These are phyloP conservation scores for Bisporella sp. DNA, from an alignment of 2,329 filamentous ascomycete genomes.

Conservation along the genomic window DNA sequence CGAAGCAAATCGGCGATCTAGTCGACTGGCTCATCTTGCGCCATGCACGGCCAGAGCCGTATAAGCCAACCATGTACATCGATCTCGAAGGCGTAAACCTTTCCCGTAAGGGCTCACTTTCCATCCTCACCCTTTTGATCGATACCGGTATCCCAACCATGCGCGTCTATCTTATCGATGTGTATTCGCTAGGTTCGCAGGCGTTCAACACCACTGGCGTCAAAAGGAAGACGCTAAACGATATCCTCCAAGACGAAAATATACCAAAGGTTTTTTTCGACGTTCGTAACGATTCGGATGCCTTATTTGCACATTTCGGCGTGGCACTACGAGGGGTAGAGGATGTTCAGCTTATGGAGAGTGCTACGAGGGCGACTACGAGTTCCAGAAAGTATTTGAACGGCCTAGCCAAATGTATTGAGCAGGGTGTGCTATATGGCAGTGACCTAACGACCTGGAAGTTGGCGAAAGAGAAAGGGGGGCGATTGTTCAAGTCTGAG, in stretches of 20 bases:
- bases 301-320: slow-evolving; percentile 34
- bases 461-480: slow-evolving; percentile 30
- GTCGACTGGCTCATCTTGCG: slow-evolving; percentile 21
- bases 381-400: slow-evolving; percentile 21
- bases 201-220: slow-evolving; percentile 22
- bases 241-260: slow-evolving; percentile 21
- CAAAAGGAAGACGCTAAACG: slow-evolving; percentile 20
- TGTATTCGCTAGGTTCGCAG: slow-evolving; percentile 18
- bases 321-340: slow-evolving; percentile 1
- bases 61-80: slow-evolving; percentile 21
- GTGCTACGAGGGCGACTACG: slow-evolving; percentile 3
- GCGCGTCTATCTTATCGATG: slow-evolving; percentile 25
- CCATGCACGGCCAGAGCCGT: slow-evolving; percentile 15
- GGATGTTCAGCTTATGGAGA: slow-evolving; percentile 12
- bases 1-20: slow-evolving; percentile 16
- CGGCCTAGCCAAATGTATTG: slow-evolving; percentile 34
- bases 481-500: slow-evolving; percentile 31
- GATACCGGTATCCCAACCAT: slow-evolving; percentile 30
- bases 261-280: slow-evolving; percentile 40
- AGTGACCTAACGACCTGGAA: slow-evolving; percentile 7
- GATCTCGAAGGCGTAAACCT: slow-evolving; percentile 24
- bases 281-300: no score
- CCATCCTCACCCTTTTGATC: slow-evolving; percentile 26
- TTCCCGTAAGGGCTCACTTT: slow-evolving; percentile 19
- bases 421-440: slow-evolving; percentile 2